phyloP scores from a whole-genome alignment of 345 rosid species.

The Isatis tinctoria region DNA sequence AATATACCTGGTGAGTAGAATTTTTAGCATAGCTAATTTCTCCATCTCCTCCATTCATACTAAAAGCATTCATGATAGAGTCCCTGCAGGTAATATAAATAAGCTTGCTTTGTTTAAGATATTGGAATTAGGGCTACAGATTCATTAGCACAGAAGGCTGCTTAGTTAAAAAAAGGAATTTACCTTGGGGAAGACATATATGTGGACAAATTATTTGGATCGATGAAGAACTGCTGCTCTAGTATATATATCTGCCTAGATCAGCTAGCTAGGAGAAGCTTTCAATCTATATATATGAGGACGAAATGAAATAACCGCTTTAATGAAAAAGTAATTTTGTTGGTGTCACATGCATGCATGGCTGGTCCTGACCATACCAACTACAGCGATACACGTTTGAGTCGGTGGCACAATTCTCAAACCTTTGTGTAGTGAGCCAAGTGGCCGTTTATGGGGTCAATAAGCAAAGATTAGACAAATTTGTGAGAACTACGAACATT shows the following conservation, averaged over 20 bases:
- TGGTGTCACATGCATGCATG: too few relatives aligned
- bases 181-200: not conserved
- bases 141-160: not conserved
- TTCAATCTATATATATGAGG: too few relatives aligned
- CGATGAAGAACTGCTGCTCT: not conserved
- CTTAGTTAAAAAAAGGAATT: not conserved
- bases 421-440: too few relatives aligned
- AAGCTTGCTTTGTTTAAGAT: not conserved
- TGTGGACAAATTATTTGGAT: not conserved
- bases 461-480: too few relatives aligned
- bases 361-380: too few relatives aligned
- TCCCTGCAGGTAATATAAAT: not conserved
- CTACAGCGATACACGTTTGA: too few relatives aligned
- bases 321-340: too few relatives aligned
- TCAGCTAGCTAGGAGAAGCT: too few relatives aligned
- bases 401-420: too few relatives aligned
- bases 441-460: too few relatives aligned
- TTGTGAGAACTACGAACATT: too few relatives aligned
- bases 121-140: not conserved
- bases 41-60: conserved; percentile 11
- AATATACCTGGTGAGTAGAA: not conserved
- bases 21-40: not conserved
- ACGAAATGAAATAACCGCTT: too few relatives aligned
- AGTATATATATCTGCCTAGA: not conserved
- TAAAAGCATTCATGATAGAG: not conserved